Percentiles rank a stretch among this genome's conserved stretches.
These are phyloP conservation scores for Penicillium psychrofluorescens DNA, from an alignment of 495 filamentous ascomycete genomes.

Conservation along the genomic window DNA sequence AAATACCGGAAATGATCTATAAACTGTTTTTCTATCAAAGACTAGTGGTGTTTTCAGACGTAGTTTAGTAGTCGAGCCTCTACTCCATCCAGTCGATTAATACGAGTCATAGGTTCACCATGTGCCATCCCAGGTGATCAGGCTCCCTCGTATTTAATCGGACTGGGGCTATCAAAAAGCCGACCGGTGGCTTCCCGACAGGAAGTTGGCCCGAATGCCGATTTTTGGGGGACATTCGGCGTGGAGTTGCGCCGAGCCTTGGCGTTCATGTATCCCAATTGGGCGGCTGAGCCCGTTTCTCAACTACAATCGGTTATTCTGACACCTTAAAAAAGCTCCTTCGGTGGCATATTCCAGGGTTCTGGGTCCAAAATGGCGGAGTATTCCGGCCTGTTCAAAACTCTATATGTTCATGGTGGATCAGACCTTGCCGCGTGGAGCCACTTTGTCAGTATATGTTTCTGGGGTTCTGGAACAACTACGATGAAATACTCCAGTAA, in stretches of 20 bases:
- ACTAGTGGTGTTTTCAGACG: too few relatives aligned
- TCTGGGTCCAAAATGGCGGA: background rate
- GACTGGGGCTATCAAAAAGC: background rate
- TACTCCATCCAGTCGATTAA: background rate
- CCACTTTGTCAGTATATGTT: background rate
- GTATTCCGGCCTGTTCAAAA: slow-evolving; percentile 4
- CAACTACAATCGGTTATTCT: background rate
- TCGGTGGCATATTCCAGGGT: background rate
- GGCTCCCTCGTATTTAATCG: background rate
- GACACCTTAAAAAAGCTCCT: background rate
- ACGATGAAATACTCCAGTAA: too few relatives aligned
- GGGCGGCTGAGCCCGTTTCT: background rate
- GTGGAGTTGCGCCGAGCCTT: slow-evolving; percentile 9
- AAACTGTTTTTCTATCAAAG: too few relatives aligned
- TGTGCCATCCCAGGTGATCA: background rate
- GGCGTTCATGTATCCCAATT: background rate
- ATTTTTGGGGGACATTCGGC: slow-evolving; percentile 3
- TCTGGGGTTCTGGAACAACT: background rate
- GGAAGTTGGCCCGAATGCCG: slow-evolving; percentile 6
- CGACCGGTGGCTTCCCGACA: background rate
- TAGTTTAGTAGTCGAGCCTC: too few relatives aligned
- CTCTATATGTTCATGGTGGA: background rate
- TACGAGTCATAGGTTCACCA: background rate
- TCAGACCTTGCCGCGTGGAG: background rate
- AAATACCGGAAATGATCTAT: too few relatives aligned